Conservation (phyloP, 2,329 filamentous ascomycete species). For the Camptophora hylomeconis region DNA sequence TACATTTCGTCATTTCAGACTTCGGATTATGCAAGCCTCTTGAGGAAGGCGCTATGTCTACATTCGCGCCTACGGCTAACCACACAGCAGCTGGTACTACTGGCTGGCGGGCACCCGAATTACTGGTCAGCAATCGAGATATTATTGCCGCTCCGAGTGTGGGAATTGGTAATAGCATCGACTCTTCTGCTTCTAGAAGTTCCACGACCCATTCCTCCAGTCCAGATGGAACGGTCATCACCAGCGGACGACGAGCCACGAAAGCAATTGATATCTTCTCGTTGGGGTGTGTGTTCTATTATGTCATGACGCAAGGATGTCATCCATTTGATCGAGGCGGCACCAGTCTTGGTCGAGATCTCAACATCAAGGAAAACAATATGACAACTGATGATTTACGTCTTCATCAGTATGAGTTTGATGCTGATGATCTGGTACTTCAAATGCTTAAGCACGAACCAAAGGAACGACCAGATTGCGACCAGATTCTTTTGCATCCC, state of each 20-base stretch:
- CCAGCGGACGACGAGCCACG: slow-evolving; percentile 66
- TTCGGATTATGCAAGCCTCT: slow-evolving; percentile 97
- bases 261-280: slow-evolving; percentile 97
- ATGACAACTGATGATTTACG: slow-evolving; percentile 58
- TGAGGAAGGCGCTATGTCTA: slow-evolving; percentile 75
- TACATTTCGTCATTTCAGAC: slow-evolving; percentile 88
- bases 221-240: slow-evolving; percentile 38
- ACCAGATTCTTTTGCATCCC: slow-evolving; percentile 75
- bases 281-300: slow-evolving; percentile 94
- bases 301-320: slow-evolving; percentile 82
- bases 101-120: slow-evolving; percentile 90
- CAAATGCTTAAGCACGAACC: slow-evolving; percentile 64
- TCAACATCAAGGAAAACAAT: slow-evolving; percentile 88
- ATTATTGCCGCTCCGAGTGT: slow-evolving; percentile 29
- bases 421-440: slow-evolving; percentile 74
- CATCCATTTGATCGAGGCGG: slow-evolving; percentile 94
- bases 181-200: slow-evolving; percentile 18
- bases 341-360: slow-evolving; percentile 76
- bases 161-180: slow-evolving; percentile 33
- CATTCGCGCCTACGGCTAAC: slow-evolving; percentile 85
- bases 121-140: slow-evolving; percentile 52
- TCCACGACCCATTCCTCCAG: slow-evolving; percentile 29
- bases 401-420: slow-evolving; percentile 70
- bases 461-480: slow-evolving; percentile 55
- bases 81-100: slow-evolving; percentile 66